Evolutionary conservation across 78 protist genomes (phyloP), one percentile per base, ranked within the genome.

Genomic region (Dictyostelium brefeldianum): DNA sequence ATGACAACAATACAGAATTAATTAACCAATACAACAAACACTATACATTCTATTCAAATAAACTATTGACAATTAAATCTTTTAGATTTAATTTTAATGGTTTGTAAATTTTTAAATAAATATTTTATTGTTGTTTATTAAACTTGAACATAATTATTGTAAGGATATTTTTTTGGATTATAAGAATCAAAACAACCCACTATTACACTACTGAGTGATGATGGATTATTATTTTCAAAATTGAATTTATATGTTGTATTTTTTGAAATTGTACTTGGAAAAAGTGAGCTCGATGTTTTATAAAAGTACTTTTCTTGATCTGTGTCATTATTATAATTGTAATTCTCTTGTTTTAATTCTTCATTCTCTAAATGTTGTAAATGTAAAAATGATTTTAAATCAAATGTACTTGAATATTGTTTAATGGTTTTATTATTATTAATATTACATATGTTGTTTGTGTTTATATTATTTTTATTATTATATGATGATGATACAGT

Each of bases 251-350:
- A 31, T 27, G 22, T 67, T 31, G 75, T 27, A 31, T 67, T 67
- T 67, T 67, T 67, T 31, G 75, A 67, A 31, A 67, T 25, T 31
- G 75, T 67, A 17, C 75, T 67, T 31, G 43, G 22, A 31, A 67
- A 67, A 1, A 31, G 47, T 17, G 41, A 25, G 15, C 47, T 67
- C 17, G 75, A 67, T 5, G n/a, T 5, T 67, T 22, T 29, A 67
- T 67, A 67, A 67, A 67, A 67, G 6, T 67, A 27, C 3, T 11
- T 31, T 31, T 67, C 47, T 25, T 67, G 22, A 59, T 59, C 31
- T n/a, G 20, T 18, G 9, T 59, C 25, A 20, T 59, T n/a, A 22
- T 22, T 18, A 9, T 22, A 25, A 59, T 59, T 29, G 7, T 3
- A 20, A 56, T 56, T 25, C 43, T 36, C 43, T 36, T 36, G 43